Percentiles rank a stretch among this genome's conserved stretches.
Conservation (phyloP, 192 early-diverging fungal species). For the Rhizoclosmatium sp. region DNA sequence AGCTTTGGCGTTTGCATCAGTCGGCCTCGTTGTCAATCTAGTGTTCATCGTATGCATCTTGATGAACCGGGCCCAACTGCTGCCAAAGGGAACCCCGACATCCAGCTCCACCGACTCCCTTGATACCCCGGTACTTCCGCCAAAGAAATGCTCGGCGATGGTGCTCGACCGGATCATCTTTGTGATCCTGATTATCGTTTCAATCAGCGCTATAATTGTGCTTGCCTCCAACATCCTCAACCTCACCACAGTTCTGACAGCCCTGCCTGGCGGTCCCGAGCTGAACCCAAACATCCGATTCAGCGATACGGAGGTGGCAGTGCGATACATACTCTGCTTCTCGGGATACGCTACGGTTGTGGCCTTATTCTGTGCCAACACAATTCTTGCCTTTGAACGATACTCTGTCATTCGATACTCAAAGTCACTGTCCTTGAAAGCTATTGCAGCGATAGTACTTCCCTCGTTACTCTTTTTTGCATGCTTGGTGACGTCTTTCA, state of each 20-base stretch:
- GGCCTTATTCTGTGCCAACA: constrained; percentile 8
- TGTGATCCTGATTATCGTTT: not conserved
- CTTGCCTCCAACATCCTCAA: not conserved
- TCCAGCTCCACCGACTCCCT: not conserved
- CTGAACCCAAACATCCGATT: not conserved
- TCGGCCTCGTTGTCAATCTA: not conserved
- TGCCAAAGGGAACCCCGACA: not conserved
- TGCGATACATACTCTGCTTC: not conserved
- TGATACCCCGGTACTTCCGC: not conserved
- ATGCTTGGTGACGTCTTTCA: not conserved
- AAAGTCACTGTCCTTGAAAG: not conserved
- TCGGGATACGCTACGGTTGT: not conserved
- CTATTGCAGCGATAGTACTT: not conserved
- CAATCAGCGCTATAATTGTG: not conserved
- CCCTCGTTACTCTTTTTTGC: not conserved
- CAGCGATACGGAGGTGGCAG: not conserved
- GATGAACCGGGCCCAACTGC: not conserved
- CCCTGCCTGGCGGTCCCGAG: constrained; percentile 4
- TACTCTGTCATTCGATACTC: constrained; percentile 3
- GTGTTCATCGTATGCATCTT: not conserved
- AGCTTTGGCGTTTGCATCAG: not conserved
- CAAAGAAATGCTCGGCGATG: not conserved
- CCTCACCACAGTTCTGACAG: not conserved
- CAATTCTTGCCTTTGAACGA: constrained; percentile 4
- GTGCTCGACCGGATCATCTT: not conserved